Conservation (phyloP, 305 asterid genomes). For the Fraxinus velutina region DNA sequence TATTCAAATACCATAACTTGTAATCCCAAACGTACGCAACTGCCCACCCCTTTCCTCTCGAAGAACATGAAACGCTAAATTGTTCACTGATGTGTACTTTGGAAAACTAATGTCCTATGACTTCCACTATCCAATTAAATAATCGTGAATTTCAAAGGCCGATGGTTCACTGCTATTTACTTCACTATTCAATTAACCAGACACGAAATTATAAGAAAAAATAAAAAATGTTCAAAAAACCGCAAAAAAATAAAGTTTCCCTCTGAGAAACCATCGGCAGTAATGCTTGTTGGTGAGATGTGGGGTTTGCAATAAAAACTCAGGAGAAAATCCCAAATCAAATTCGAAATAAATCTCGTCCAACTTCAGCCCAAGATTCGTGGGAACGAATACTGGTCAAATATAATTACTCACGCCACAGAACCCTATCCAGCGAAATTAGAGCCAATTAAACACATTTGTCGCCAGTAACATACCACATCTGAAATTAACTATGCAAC, state of each 20-base stretch:
- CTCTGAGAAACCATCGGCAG: background rate
- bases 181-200: background rate
- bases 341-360: background rate
- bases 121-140: background rate
- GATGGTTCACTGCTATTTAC: background rate
- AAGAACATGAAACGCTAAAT: background rate
- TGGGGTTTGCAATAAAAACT: background rate
- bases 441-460: background rate
- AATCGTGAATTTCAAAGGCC: background rate
- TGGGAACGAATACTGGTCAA: background rate
- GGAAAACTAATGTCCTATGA: background rate
- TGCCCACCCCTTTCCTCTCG: background rate
- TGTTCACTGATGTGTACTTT: background rate
- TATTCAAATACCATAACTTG: background rate
- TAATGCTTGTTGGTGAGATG: background rate
- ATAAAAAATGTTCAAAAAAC: background rate
- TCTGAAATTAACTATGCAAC: slow-evolving; percentile 11
- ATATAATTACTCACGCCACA: background rate
- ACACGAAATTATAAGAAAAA: background rate
- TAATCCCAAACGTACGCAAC: background rate
- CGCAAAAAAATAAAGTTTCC: background rate
- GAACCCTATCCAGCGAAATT: slow-evolving; percentile 1
- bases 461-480: slow-evolving; percentile 24
- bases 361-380: background rate
- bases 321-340: background rate